Evolutionary conservation across 2,329 filamentous ascomycete species (phyloP).

Genomic region (Botrytis galanthina): DNA sequence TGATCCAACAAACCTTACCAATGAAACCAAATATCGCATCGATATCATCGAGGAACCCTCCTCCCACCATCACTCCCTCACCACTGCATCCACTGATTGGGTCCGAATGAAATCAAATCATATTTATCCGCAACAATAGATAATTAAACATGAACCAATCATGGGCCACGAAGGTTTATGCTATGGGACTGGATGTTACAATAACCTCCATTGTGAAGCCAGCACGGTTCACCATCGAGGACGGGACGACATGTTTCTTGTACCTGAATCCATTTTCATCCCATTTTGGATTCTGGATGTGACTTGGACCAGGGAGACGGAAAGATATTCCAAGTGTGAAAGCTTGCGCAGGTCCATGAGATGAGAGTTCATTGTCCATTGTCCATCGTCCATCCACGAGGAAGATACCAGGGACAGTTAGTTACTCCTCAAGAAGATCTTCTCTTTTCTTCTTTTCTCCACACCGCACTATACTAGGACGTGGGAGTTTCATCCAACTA

Average conservation of each 20-base stretch:
- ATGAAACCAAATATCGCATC: not conserved
- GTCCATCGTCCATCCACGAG: no score
- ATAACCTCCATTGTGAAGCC: not conserved
- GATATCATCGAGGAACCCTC: not conserved
- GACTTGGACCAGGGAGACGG: not conserved
- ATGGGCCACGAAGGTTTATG: not conserved
- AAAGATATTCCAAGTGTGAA: not conserved
- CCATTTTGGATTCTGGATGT: not conserved
- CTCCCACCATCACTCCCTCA: not conserved
- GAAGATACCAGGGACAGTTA: not conserved
- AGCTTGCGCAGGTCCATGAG: not conserved
- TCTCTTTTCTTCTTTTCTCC: not conserved
- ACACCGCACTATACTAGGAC: not conserved
- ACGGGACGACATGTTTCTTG: not conserved
- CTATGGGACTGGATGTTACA: not conserved
- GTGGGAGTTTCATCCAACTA: not conserved
- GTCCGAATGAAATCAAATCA: not conserved
- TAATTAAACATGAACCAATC: constrained; percentile 3
- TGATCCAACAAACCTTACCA: not conserved
- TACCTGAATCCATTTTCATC: not conserved
- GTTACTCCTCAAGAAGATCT: not conserved
- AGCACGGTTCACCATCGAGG: constrained; percentile 5
- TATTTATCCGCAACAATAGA: not conserved
- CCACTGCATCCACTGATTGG: not conserved
- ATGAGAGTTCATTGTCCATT: not conserved